A percentile compares a stretch with the other conserved stretches of the same genome.
Evolutionary conservation across 2,329 filamentous ascomycete species (phyloP).

Genomic region (Epichloe gansuensis): DNA sequence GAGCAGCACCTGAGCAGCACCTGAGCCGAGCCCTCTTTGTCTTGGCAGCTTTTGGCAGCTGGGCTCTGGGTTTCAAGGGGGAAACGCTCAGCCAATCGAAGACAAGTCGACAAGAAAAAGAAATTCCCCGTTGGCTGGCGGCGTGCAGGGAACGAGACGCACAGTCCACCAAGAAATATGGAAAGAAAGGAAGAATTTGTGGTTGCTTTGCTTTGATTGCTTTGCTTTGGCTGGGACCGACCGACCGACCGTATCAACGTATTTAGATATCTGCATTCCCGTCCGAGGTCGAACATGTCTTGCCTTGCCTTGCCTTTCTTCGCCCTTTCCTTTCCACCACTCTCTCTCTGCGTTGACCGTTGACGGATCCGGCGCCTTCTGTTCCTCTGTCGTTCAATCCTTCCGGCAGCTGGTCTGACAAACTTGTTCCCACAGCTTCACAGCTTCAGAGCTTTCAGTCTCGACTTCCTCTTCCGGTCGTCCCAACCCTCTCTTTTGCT

Average conservation of each 20-base stretch:
- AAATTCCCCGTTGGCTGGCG: too few relatives aligned
- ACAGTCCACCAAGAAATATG: too few relatives aligned
- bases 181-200: too few relatives aligned
- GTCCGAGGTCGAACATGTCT: conserved; percentile 1
- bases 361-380: conserved; percentile 1
- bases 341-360: neutral
- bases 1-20: too few relatives aligned
- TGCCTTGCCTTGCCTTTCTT: neutral
- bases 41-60: too few relatives aligned
- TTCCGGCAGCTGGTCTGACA: conserved; percentile 18
- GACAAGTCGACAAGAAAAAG: too few relatives aligned
- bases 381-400: conserved; percentile 18
- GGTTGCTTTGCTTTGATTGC: too few relatives aligned
- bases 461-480: neutral
- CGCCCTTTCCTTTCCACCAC: neutral
- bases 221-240: too few relatives aligned
- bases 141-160: too few relatives aligned
- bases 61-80: too few relatives aligned
- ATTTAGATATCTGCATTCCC: conserved; percentile 13
- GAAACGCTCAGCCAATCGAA: too few relatives aligned
- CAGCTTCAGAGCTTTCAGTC: conserved; percentile 3
- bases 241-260: neutral
- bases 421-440: conserved; percentile 1
- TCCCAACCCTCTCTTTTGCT: neutral
- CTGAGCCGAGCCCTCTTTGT: too few relatives aligned